A percentile compares a stretch with the other conserved stretches of the same genome.
These are phyloP conservation scores for Pseudogymnoascus sp. DNA, from an alignment of 2,329 filamentous ascomycete species.

Conservation along the genomic window DNA sequence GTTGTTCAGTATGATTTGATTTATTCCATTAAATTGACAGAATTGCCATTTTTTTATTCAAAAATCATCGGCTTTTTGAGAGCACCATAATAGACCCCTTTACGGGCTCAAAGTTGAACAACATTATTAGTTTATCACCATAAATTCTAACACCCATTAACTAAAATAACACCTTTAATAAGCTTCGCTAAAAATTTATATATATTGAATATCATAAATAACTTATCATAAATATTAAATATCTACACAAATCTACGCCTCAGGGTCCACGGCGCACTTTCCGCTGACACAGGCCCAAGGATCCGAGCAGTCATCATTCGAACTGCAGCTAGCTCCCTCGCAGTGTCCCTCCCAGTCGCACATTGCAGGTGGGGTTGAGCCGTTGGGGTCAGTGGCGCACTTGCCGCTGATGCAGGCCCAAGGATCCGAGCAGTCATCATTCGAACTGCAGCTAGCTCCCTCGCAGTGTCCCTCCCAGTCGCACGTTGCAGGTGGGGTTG, in stretches of 20 bases:
- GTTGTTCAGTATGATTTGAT: neutral
- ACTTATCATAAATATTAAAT: neutral
- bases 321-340: conserved; percentile 12
- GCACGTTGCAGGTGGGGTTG: conserved; percentile 10
- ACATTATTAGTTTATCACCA: no score
- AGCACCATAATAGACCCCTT: neutral
- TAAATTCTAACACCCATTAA: no score
- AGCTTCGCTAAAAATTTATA: neutral
- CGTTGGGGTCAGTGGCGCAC: conserved; percentile 8
- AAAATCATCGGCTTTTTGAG: neutral
- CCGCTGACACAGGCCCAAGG: conserved; percentile 12
- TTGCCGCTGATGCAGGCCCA: conserved; percentile 12
- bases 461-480: conserved; percentile 16
- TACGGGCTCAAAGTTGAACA: neutral
- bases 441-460: conserved; percentile 12
- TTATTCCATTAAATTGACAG: neutral
- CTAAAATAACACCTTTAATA: no score
- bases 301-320: conserved; percentile 14
- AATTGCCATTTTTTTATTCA: neutral
- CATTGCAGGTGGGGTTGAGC: conserved; percentile 1
- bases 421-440: conserved; percentile 15
- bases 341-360: conserved; percentile 18
- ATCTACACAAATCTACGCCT: neutral
- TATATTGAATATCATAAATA: neutral
- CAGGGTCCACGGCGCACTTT: conserved; percentile 11